Evolutionary conservation across 2,329 filamentous ascomycete genomes (phyloP).

Genomic region (Didymella arachidicola): DNA sequence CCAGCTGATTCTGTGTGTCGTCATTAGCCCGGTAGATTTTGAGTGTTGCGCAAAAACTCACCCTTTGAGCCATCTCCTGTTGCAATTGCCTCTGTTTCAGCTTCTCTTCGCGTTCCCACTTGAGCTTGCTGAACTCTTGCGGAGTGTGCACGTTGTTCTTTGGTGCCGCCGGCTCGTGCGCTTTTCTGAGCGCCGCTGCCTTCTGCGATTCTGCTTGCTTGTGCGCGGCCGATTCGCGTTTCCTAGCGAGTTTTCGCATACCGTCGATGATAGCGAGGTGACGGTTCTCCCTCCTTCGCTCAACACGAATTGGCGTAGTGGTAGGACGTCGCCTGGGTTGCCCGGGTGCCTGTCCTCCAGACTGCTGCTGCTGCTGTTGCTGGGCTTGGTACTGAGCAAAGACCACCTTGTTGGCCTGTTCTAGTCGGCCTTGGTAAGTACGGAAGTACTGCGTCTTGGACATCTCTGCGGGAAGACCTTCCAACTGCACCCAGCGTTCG

Average conservation of each 20-base stretch:
- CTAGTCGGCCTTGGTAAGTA: conserved; percentile 69
- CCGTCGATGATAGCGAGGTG: conserved; percentile 90
- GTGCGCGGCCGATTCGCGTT: conserved; percentile 82
- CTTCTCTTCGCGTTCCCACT: conserved; percentile 83
- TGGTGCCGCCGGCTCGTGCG: conserved; percentile 71
- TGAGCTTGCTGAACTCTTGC: conserved; percentile 87
- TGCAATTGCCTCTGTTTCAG: conserved; percentile 63
- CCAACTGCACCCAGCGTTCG: conserved; percentile 91
- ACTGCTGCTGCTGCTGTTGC: conserved; percentile 59
- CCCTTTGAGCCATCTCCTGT: conserved; percentile 61
- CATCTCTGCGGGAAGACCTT: conserved; percentile 91
- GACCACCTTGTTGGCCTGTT: conserved; percentile 68
- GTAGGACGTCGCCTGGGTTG: conserved; percentile 71
- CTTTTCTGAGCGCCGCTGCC: conserved; percentile 82
- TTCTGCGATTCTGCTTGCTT: conserved; percentile 80
- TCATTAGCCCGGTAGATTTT: conserved; percentile 21
- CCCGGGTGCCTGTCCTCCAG: conserved; percentile 57
- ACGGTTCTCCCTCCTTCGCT: conserved; percentile 83
- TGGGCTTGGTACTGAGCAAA: conserved; percentile 65
- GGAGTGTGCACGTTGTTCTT: conserved; percentile 74
- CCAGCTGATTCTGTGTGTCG: conserved; percentile 43
- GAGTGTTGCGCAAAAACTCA: conserved; percentile 37
- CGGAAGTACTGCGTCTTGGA: conserved; percentile 96
- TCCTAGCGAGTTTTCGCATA: conserved; percentile 95
- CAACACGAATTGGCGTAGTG: conserved; percentile 79